Evolutionary conservation across 2,329 filamentous ascomycete species (phyloP).

Genomic region (Calonectria honghensis): DNA sequence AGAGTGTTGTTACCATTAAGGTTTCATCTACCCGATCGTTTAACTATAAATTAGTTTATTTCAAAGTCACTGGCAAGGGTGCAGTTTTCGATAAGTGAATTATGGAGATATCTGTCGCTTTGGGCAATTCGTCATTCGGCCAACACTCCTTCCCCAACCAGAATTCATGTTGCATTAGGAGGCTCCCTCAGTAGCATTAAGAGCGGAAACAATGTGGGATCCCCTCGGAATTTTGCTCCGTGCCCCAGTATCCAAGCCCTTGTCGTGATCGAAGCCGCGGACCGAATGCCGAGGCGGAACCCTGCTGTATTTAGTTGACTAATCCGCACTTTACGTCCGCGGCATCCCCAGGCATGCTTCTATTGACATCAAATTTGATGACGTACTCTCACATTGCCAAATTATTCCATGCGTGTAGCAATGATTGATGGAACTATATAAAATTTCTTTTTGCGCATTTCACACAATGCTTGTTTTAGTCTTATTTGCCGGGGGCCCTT

Average conservation of each 20-base stretch:
- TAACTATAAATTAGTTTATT: slow-evolving; percentile 25
- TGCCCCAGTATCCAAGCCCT: background rate
- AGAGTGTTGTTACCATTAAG: background rate
- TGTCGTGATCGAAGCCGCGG: background rate
- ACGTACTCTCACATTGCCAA: background rate
- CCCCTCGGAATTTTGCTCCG: background rate
- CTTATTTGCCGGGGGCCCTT: background rate
- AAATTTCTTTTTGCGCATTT: background rate
- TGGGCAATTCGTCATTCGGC: background rate
- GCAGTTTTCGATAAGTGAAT: background rate
- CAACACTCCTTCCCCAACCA: background rate
- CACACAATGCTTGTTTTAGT: background rate
- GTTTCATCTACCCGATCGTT: slow-evolving; percentile 11
- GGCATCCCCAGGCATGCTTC: background rate
- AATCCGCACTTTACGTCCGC: background rate
- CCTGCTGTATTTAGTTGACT: background rate
- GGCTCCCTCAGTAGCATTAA: background rate
- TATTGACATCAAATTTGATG: background rate
- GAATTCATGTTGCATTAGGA: background rate
- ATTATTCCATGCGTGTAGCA: background rate
- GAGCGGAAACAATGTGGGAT: background rate
- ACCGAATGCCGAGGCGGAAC: background rate
- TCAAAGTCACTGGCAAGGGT: slow-evolving; percentile 11
- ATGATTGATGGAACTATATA: background rate
- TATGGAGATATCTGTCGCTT: background rate